Base-by-base conservation (phyloP, 768 basidiomycete genomes). In the Hygrophoropsis aurantiaca region DNA sequence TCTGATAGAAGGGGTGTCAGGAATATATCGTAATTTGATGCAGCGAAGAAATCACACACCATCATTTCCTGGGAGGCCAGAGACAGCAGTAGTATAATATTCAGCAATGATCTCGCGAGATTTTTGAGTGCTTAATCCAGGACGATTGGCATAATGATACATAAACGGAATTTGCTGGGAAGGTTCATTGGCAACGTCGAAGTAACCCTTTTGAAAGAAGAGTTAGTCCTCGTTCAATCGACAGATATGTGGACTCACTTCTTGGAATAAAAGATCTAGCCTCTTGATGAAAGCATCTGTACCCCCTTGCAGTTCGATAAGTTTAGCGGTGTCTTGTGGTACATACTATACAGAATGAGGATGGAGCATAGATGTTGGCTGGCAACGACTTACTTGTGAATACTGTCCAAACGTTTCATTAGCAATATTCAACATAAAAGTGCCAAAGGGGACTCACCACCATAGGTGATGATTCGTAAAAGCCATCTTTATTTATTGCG, bases 141-240 rank as follows among this genome's bases (percentile, higher is more conserved):
- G 82, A 3, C 70, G 67, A 58, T 83, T 75, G 2, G 78, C 82
- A 53, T 85, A 85, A 62, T 85, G 82, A 54, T 83, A 84, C 82
- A 84, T 84, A 61, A 75, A 82, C 1, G 82, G 82, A 54, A 85
- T 84, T 53, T 83, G 81, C 52, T 83, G 81, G 3, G 81, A 82
- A 0, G 82, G 82, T 54, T 85, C 83, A 55, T 85, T 72, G 8
- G 81, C 81, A 0, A 73, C 68, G 47, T 84, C 82, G 51, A 84
- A 84, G 60, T 81, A 85, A 33, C 69, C 68, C 75, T 83, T 41
- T 7, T 6, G 7, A 30, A 30, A 30, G 27, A 30, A 30, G n/a
- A n/a, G n/a, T n/a, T n/a, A n/a, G n/a, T n/a, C n/a, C n/a, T 30
- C 27, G 27, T 6, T 30, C 13, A 13, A 30, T n/a, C n/a, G n/a